phyloP scores from a whole-genome alignment of 306 rosid genomes.

The Adenanthera pavonina region DNA sequence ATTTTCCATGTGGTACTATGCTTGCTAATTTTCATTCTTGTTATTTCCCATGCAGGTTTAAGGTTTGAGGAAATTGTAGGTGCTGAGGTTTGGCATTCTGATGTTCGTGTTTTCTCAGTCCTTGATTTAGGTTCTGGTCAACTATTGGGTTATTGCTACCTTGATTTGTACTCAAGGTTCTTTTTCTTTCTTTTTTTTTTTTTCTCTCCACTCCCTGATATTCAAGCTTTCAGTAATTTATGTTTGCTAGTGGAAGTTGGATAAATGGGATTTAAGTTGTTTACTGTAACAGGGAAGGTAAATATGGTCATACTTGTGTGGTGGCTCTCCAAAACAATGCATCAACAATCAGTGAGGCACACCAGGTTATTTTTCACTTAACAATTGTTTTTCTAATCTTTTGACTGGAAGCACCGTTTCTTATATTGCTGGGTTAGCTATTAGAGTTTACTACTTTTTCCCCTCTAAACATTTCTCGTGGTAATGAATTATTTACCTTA shows the following conservation, averaged over 20 bases:
- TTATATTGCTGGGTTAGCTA: conserved; percentile 15
- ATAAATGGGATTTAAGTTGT: conserved; percentile 38
- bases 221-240: conserved; percentile 19
- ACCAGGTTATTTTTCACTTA: conserved; percentile 59
- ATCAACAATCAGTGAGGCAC: conserved; percentile 56
- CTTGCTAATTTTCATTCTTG: conserved; percentile 27
- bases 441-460: conserved; percentile 3
- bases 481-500: background rate
- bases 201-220: conserved; percentile 19
- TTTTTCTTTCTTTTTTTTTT: conserved; percentile 25
- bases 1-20: conserved; percentile 5
- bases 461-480: conserved; percentile 6
- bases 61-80: conserved; percentile 80
- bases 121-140: conserved; percentile 78
- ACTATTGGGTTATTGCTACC: conserved; percentile 89
- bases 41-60: conserved; percentile 62
- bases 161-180: conserved; percentile 81
- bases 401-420: conserved; percentile 24
- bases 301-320: conserved; percentile 82
- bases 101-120: conserved; percentile 78
- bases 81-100: conserved; percentile 88
- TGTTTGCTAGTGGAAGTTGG: conserved; percentile 36
- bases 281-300: conserved; percentile 72
- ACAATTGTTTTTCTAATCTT: conserved; percentile 17
- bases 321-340: conserved; percentile 94